Evolutionary conservation across 2,329 filamentous ascomycete species (phyloP), one percentile per base, ranked within the genome.

Genomic region (Bipolaris zeicola): DNA sequence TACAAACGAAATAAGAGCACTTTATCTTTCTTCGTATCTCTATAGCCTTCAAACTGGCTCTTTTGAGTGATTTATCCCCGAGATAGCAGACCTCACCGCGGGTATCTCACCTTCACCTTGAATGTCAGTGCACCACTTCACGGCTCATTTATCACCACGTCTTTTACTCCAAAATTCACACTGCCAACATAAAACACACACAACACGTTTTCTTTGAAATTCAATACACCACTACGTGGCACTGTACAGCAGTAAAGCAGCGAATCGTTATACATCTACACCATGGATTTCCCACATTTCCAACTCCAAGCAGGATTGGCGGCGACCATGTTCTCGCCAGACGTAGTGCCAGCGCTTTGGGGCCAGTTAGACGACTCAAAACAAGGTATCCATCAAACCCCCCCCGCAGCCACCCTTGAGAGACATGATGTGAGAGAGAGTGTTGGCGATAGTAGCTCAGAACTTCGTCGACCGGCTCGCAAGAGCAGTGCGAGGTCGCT

Each of bases 221-320:
- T 24, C 38, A 37, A 42, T 8, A 4, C 18, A n/a, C 5, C 22
- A 47, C 14, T 28, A 44, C 47, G 26, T 28, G 36, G 1, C 16
- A 8, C 11, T 33, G 22, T 22, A 24, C 5, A 18, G 14, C 11
- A 44, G 10, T 5, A 51, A 24, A 28, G n/a, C 28, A 37, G 10
- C n/a, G n/a, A 14, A 18, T 28, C 13, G 31, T 42, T 41, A 13
- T 33, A 20, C 38, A 18, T 20, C 13, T 11, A 16, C 31, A 20
- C n/a, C 14, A 57, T 57, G 54, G 54, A 57, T n/a, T 53, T 57
- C 33, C 54, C 54, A 16, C 48, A 52, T 31, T 18, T 34, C 7
- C 43, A 43, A n/a, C 24, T 57, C 14, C 54, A 47, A n/a, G 49
- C 54, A 8, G 28, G 43, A 16, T 18, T 57, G 33, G 44, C 14